Percentiles rank a stretch among this genome's conserved stretches.
These are phyloP conservation scores for Zygoascus sp. DNA, from an alignment of 1,139 yeast genomes.

Conservation along the genomic window DNA sequence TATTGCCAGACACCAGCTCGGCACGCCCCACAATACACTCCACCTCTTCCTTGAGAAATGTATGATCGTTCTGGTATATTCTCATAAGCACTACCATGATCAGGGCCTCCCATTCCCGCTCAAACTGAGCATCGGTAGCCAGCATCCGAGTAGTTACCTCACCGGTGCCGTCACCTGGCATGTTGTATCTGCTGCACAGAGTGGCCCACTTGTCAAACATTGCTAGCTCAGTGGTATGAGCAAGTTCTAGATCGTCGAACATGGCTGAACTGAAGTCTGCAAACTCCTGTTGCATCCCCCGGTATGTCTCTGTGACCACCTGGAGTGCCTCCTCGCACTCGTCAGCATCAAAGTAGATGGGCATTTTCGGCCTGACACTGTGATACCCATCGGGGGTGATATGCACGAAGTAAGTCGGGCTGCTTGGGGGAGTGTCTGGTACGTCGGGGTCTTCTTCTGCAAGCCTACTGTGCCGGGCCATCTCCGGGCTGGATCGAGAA, in stretches of 20 bases:
- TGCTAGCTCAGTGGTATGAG: not conserved
- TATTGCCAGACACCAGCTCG: not conserved
- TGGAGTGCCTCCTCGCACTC: not conserved
- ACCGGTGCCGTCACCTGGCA: not conserved
- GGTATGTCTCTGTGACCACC: not conserved
- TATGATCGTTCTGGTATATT: not conserved
- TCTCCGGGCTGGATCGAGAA: no score
- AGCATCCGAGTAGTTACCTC: not conserved
- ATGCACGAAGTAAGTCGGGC: not conserved
- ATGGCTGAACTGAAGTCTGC: not conserved
- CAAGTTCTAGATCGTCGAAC: not conserved
- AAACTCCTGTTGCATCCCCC: not conserved
- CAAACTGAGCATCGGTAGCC: not conserved
- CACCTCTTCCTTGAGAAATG: not conserved
- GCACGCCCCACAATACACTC: not conserved
- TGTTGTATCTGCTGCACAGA: not conserved
- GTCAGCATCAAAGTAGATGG: not conserved
- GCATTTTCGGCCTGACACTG: not conserved
- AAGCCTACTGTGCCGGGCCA: not conserved
- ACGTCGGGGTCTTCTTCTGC: not conserved
- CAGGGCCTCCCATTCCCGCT: not conserved
- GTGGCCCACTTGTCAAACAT: conserved; percentile 2
- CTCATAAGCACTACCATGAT: not conserved
- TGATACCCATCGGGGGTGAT: not conserved
- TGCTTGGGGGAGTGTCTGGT: not conserved